Evolutionary conservation across 1,284 basidiomycete species (phyloP).

Genomic region (Sparassis latifolia): DNA sequence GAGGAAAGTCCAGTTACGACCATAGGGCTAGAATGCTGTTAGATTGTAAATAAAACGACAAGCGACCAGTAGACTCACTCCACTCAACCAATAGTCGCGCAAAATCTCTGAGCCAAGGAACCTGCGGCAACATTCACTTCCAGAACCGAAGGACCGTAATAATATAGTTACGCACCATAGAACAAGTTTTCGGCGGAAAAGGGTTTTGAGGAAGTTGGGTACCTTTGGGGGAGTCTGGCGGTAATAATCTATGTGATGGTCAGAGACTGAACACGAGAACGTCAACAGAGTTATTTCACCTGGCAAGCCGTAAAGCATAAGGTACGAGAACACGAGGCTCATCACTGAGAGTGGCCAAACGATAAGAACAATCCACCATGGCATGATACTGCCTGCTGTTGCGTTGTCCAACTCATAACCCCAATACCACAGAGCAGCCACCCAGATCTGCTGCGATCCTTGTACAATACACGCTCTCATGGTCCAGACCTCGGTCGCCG

Average conservation of each 20-base stretch:
- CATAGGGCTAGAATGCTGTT: slow-evolving; percentile 54
- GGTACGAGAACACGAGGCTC: slow-evolving; percentile 71
- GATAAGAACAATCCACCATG: slow-evolving; percentile 81
- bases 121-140: slow-evolving; percentile 1
- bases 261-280: slow-evolving; percentile 3
- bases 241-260: slow-evolving; percentile 57
- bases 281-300: slow-evolving; percentile 33
- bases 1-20: slow-evolving; percentile 90
- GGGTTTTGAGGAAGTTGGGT: slow-evolving; percentile 82
- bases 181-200: slow-evolving; percentile 85
- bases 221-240: slow-evolving; percentile 89
- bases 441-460: slow-evolving; percentile 90
- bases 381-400: slow-evolving; percentile 42
- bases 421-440: slow-evolving; percentile 93
- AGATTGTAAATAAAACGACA: not conserved
- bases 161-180: slow-evolving; percentile 47
- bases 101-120: slow-evolving; percentile 86
- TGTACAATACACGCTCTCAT: slow-evolving; percentile 86
- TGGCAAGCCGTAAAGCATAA: slow-evolving; percentile 81
- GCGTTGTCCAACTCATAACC: slow-evolving; percentile 70
- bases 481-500: slow-evolving; percentile 89
- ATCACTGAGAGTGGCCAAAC: slow-evolving; percentile 79
- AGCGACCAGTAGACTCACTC: slow-evolving; percentile 42
- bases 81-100: slow-evolving; percentile 90
- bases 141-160: no score